A percentile compares a stretch with the other conserved stretches of the same genome.
Evolutionary conservation across 768 basidiomycete species (phyloP).

Genomic region (Boletus vinaceobasis): DNA sequence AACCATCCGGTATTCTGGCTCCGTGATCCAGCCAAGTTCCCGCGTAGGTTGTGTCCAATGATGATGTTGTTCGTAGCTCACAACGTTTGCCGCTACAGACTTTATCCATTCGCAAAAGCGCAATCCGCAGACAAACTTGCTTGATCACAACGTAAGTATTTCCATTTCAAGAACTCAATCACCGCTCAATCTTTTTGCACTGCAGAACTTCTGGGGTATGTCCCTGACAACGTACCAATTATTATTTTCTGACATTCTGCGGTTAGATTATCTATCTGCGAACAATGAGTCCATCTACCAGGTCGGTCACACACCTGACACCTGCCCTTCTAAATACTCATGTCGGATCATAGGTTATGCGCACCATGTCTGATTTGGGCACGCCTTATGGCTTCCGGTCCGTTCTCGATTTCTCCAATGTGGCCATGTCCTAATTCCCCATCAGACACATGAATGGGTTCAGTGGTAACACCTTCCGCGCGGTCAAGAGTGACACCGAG

Average conservation of each 20-base stretch:
- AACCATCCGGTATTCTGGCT: neutral
- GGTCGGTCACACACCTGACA: neutral
- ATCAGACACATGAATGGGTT: neutral
- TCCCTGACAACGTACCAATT: neutral
- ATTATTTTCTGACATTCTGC: neutral
- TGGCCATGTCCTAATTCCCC: neutral
- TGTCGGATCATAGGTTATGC: neutral
- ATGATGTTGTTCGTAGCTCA: neutral
- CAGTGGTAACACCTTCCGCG: neutral
- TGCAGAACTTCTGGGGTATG: neutral
- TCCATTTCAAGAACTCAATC: neutral
- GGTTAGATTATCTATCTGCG: neutral
- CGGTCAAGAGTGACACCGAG: neutral
- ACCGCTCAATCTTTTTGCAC: neutral
- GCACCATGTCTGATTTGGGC: neutral
- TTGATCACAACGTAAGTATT: neutral
- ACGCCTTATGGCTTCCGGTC: neutral
- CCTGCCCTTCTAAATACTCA: neutral
- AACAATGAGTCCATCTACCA: neutral
- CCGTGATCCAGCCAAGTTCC: neutral
- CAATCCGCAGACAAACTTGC: neutral
- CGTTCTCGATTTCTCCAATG: neutral
- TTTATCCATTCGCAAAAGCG: neutral
- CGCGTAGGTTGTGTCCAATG: neutral
- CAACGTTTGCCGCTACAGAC: neutral